Conservation (phyloP, 2,329 filamentous ascomycete species). For the Tolypocladium ovalisporum region DNA sequence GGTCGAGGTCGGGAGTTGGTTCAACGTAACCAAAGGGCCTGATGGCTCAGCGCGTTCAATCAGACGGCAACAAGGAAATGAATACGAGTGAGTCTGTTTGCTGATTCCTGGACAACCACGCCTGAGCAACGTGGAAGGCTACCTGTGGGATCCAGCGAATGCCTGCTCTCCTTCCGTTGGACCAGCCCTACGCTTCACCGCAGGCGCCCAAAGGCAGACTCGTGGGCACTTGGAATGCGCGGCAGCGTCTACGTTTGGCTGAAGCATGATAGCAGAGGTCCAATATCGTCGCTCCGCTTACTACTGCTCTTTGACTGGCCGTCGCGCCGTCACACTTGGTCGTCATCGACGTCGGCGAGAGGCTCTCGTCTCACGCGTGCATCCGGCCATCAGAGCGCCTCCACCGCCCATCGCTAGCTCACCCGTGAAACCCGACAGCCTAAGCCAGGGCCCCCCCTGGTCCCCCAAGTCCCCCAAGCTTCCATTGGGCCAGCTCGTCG, state of each 20-base stretch:
- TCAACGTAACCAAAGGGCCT: not conserved
- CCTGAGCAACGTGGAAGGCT: not conserved
- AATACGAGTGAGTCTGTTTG: not conserved
- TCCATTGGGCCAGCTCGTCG: constrained; percentile 24
- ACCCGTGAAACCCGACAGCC: constrained; percentile 6
- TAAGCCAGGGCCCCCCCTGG: constrained; percentile 13
- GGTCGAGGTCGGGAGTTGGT: not conserved
- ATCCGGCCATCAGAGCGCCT: constrained; percentile 1
- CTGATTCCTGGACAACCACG: not conserved
- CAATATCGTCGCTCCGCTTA: not conserved
- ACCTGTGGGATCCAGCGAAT: not conserved
- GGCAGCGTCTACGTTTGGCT: not conserved
- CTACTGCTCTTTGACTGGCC: not conserved
- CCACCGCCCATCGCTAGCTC: constrained; percentile 1
- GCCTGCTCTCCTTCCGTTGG: not conserved
- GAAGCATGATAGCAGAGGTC: not conserved
- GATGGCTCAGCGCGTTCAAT: not conserved
- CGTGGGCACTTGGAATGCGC: not conserved
- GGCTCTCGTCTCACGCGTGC: constrained; percentile 2
- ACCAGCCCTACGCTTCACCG: not conserved
- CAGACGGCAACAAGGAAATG: not conserved
- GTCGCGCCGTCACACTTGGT: not conserved
- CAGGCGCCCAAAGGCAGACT: not conserved
- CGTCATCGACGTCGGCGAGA: not conserved
- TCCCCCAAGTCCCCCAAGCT: constrained; percentile 10